Conservation (phyloP, 2,329 filamentous ascomycete genomes). For the Trichoderma sp. region DNA sequence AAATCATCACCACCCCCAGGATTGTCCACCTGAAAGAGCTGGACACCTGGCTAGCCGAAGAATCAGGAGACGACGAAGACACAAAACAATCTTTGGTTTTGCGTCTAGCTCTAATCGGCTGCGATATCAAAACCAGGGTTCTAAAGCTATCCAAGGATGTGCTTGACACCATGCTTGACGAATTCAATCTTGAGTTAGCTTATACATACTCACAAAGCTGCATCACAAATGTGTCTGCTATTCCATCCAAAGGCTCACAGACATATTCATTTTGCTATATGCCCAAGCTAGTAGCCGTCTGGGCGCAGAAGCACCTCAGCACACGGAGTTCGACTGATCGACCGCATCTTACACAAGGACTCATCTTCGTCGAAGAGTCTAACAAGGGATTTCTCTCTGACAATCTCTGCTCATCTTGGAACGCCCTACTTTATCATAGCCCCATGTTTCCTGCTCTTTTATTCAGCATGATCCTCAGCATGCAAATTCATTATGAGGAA, state of each 20-base stretch:
- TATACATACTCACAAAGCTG: conserved; percentile 35
- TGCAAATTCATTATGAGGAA: conserved; percentile 35
- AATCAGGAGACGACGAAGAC: conserved; percentile 18
- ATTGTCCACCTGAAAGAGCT: conserved; percentile 17
- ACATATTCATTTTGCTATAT: conserved; percentile 37
- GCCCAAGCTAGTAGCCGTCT: conserved; percentile 39
- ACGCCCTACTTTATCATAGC: conserved; percentile 27
- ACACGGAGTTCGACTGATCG: conserved; percentile 5
- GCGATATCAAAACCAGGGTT: conserved; percentile 25
- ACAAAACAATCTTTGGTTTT: conserved; percentile 29
- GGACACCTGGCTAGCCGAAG: conserved; percentile 28
- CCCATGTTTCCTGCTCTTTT: conserved; percentile 39
- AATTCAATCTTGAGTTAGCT: conserved; percentile 33
- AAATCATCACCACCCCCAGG: conserved; percentile 21
- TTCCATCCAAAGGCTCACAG: conserved; percentile 24
- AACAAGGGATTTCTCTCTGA: conserved; percentile 29
- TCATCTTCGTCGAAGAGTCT: conserved; percentile 33
- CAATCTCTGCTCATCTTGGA: conserved; percentile 32
- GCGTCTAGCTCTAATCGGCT: conserved; percentile 31
- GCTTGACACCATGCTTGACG: conserved; percentile 26
- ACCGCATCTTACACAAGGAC: conserved; percentile 29
- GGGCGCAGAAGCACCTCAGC: conserved; percentile 32
- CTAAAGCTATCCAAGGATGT: conserved; percentile 29
- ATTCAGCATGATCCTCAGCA: conserved; percentile 34
- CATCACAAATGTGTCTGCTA: conserved; percentile 34